phyloP scores from a whole-genome alignment of 257 asterid genomes.

The Solanum medicagineum region DNA sequence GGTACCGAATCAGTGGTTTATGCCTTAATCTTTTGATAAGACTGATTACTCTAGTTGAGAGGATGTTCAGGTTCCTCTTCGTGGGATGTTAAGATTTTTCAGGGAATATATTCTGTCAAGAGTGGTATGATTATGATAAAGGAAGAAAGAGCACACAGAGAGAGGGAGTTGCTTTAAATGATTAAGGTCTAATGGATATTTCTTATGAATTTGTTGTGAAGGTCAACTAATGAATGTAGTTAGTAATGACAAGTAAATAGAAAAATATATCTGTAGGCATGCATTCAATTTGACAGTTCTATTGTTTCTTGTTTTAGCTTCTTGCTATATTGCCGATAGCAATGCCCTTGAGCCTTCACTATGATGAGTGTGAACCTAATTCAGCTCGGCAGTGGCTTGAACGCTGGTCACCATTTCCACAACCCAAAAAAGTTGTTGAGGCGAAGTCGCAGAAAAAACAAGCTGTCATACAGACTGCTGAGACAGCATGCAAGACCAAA shows the following conservation, averaged over 20 bases:
- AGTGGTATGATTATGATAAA: background rate
- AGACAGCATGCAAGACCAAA: constrained; percentile 39
- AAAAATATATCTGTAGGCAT: background rate
- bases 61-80: background rate
- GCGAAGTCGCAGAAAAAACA: constrained; percentile 46
- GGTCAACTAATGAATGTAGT: background rate
- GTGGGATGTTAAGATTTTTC: background rate
- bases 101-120: background rate
- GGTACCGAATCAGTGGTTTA: background rate
- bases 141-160: background rate
- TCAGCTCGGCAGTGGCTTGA: constrained; percentile 78
- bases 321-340: constrained; percentile 53
- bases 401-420: constrained; percentile 60
- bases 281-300: background rate
- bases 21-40: background rate
- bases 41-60: background rate
- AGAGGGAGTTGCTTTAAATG: background rate
- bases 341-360: constrained; percentile 75
- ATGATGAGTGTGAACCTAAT: constrained; percentile 56
- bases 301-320: constrained; percentile 35
- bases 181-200: background rate
- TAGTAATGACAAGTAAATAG: background rate
- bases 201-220: background rate
- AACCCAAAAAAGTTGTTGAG: constrained; percentile 18
- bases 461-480: constrained; percentile 13